These are phyloP conservation scores for Stemphylium lycopersici DNA, from an alignment of 2,329 filamentous ascomycete species.

Conservation along the genomic window DNA sequence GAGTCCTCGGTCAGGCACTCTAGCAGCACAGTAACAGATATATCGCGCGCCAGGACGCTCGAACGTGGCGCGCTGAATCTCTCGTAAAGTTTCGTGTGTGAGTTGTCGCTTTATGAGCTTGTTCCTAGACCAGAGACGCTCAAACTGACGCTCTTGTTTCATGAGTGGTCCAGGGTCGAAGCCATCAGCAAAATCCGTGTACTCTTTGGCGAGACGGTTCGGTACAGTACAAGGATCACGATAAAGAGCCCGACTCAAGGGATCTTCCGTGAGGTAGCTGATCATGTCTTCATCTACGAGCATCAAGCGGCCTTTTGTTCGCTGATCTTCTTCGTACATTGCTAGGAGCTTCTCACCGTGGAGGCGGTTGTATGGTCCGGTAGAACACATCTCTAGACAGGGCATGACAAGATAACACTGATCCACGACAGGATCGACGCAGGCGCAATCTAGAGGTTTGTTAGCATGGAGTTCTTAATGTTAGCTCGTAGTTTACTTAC, in stretches of 20 bases:
- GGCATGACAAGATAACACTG: conserved; percentile 30
- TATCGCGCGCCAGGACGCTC: neutral
- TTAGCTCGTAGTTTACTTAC: conserved; percentile 10
- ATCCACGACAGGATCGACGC: conserved; percentile 27
- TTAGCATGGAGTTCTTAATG: neutral
- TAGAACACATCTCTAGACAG: conserved; percentile 2
- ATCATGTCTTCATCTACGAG: conserved; percentile 30
- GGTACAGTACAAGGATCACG: conserved; percentile 10
- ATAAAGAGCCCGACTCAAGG: neutral
- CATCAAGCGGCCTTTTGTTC: conserved; percentile 30
- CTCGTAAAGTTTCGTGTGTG: conserved; percentile 7
- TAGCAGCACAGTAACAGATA: conserved; percentile 31
- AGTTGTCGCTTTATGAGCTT: conserved; percentile 12
- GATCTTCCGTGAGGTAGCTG: conserved; percentile 14
- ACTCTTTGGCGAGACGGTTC: conserved; percentile 18
- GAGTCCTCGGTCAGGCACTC: neutral
- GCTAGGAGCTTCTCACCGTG: conserved; percentile 25
- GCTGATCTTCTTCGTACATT: conserved; percentile 20
- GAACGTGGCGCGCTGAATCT: conserved; percentile 11
- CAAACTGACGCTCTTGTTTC: conserved; percentile 23
- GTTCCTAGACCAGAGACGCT: conserved; percentile 20
- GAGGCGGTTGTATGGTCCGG: conserved; percentile 32
- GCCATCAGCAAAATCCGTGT: conserved; percentile 12
- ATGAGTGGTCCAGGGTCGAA: conserved; percentile 20
- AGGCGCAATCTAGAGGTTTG: conserved; percentile 14